Conservation (phyloP, 768 basidiomycete species). For the Hortiboletus campestris region DNA sequence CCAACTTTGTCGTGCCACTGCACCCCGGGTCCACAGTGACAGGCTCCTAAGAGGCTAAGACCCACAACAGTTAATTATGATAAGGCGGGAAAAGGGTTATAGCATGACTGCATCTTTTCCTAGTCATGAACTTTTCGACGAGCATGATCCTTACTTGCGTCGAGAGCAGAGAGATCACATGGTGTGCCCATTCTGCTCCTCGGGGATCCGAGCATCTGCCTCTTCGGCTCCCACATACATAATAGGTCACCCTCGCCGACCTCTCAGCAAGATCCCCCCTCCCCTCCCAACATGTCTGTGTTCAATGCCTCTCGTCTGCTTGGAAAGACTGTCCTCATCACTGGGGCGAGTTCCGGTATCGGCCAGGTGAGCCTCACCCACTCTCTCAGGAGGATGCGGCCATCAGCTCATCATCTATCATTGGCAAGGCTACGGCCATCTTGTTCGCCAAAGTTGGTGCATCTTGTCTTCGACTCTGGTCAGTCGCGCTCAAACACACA, state of each 20-base stretch:
- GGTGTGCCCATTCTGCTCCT: background rate
- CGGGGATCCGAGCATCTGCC: background rate
- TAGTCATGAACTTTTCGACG: no score
- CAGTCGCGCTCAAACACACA: background rate
- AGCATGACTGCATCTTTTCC: no score
- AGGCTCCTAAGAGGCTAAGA: no score
- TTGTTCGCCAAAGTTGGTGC: constrained; percentile 77
- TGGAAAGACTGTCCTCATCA: constrained; percentile 84
- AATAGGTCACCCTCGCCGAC: background rate
- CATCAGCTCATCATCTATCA: background rate
- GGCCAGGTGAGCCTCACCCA: constrained; percentile 63
- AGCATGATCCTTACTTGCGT: no score
- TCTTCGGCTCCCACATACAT: background rate
- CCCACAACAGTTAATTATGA: background rate
- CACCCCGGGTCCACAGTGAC: no score
- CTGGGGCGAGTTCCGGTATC: constrained; percentile 88
- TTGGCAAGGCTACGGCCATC: constrained; percentile 71
- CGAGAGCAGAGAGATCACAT: constrained; percentile 4
- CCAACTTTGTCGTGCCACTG: no score
- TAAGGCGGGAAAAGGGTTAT: background rate
- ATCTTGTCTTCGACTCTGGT: background rate
- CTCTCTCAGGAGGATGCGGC: background rate
- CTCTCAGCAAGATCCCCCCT: background rate
- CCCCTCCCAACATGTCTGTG: constrained; percentile 59
- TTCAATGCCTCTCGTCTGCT: constrained; percentile 80